Conservation (phyloP, 177 flowering plant genomes). For the Vitis hybrid region DNA sequence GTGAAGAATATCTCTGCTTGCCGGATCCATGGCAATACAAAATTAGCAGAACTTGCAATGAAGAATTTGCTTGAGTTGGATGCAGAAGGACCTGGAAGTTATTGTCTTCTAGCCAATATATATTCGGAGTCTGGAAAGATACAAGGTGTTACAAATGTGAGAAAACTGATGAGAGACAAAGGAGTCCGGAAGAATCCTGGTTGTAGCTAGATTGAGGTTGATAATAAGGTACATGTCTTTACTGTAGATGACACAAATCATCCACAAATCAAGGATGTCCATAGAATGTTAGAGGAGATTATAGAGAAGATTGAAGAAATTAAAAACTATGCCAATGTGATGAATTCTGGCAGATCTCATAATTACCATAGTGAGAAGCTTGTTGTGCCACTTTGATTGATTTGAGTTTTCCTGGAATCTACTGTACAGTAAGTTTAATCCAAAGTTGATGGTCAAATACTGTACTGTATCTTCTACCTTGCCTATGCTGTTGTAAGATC, state of each 20-base stretch:
- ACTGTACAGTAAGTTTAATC: too few relatives aligned
- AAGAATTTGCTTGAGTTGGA: constrained; percentile 38
- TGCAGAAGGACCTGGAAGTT: constrained; percentile 43
- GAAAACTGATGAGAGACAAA: constrained; percentile 43
- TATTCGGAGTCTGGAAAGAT: constrained; percentile 27
- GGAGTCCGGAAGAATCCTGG: constrained; percentile 42
- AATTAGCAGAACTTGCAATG: constrained; percentile 38
- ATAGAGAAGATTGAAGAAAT: constrained; percentile 28
- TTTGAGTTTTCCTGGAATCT: too few relatives aligned
- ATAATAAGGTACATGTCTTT: constrained; percentile 21
- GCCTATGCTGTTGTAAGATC: too few relatives aligned
- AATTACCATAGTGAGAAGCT: too few relatives aligned
- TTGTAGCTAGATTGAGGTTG: constrained; percentile 53
- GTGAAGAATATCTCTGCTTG: constrained; percentile 44
- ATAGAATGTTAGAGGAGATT: constrained; percentile 25
- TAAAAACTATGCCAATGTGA: too few relatives aligned
- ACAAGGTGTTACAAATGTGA: constrained; percentile 25
- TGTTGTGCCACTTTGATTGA: too few relatives aligned
- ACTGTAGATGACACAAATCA: constrained; percentile 41
- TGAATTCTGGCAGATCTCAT: too few relatives aligned
- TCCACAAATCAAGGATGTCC: constrained; percentile 33
- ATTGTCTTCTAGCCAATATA: constrained; percentile 32
- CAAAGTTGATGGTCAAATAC: too few relatives aligned
- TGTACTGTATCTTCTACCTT: too few relatives aligned
- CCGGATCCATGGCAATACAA: constrained; percentile 30